Percentiles rank a stretch among this genome's conserved stretches.
Conservation (phyloP, 306 rosid species). For the Citrullus colocynthis region DNA sequence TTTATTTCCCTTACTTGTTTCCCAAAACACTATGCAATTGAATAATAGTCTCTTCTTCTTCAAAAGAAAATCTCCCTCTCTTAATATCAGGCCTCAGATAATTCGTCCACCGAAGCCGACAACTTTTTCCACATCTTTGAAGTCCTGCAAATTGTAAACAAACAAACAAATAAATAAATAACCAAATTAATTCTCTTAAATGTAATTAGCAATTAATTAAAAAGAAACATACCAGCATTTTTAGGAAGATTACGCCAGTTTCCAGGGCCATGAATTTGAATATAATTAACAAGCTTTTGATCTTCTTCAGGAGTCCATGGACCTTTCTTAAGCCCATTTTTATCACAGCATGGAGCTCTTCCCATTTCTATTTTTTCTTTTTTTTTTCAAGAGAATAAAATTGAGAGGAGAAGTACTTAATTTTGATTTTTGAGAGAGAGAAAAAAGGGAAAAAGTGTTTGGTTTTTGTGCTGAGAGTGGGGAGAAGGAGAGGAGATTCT, state of each 20-base stretch:
- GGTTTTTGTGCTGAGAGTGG: conserved; percentile 18
- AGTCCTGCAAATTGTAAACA: conserved; percentile 27
- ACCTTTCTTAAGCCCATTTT: conserved; percentile 77
- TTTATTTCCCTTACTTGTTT: conserved; percentile 51
- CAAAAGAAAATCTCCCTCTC: conserved; percentile 88
- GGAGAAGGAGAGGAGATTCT: conserved; percentile 11
- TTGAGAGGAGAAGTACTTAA: neutral
- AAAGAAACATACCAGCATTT: conserved; percentile 43
- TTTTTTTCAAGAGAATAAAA: too few species aligned
- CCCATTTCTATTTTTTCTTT: conserved; percentile 33
- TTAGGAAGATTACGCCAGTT: conserved; percentile 84
- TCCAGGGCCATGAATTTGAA: conserved; percentile 65
- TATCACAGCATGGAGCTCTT: conserved; percentile 92
- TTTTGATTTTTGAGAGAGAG: neutral
- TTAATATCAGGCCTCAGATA: conserved; percentile 87
- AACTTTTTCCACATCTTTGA: conserved; percentile 89
- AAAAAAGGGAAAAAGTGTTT: neutral
- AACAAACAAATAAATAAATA: too few species aligned
- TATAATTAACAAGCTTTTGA: conserved; percentile 35
- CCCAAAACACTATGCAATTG: conserved; percentile 78
- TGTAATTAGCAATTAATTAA: neutral
- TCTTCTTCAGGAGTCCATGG: conserved; percentile 98
- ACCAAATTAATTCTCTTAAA: neutral
- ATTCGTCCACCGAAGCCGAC: conserved; percentile 93
- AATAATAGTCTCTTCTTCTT: conserved; percentile 87